Percentiles rank a stretch among this genome's conserved stretches.
phyloP scores from a whole-genome alignment of 2,329 filamentous ascomycete genomes.

The Aspergillus ustus region DNA sequence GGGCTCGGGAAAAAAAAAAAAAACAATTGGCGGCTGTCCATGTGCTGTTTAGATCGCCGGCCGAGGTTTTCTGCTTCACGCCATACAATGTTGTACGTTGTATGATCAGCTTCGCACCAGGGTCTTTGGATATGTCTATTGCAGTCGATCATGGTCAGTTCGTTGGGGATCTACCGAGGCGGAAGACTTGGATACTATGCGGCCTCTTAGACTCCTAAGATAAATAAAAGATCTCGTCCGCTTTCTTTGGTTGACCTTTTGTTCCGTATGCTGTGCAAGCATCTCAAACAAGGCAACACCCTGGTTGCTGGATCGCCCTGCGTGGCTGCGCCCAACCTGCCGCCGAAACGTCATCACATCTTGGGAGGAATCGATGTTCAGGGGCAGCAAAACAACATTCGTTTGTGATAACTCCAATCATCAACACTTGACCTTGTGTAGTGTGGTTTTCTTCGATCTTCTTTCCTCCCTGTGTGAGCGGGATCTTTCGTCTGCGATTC shows the following conservation, averaged over 20 bases:
- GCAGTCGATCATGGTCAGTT: background rate
- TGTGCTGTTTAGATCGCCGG: background rate
- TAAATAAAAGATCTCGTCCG: background rate
- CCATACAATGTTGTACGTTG: no score
- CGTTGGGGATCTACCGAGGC: background rate
- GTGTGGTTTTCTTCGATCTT: background rate
- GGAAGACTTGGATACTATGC: background rate
- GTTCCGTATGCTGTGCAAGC: background rate
- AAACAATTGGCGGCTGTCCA: background rate
- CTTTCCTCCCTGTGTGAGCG: background rate
- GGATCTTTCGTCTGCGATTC: background rate
- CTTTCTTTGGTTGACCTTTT: background rate
- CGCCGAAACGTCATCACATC: constrained; percentile 1
- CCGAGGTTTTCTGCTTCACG: background rate
- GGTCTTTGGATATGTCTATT: background rate
- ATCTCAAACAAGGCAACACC: constrained; percentile 6
- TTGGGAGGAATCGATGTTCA: constrained; percentile 4
- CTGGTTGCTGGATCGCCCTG: background rate
- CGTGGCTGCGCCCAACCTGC: background rate
- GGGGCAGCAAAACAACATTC: background rate
- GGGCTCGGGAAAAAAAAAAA: constrained; percentile 1
- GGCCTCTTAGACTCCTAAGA: background rate
- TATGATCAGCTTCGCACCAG: background rate
- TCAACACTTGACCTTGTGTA: background rate
- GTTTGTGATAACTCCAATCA: background rate